A percentile compares a stretch with the other conserved stretches of the same genome.
Conservation (phyloP, 768 basidiomycete genomes). For the Daedalea quercina region DNA sequence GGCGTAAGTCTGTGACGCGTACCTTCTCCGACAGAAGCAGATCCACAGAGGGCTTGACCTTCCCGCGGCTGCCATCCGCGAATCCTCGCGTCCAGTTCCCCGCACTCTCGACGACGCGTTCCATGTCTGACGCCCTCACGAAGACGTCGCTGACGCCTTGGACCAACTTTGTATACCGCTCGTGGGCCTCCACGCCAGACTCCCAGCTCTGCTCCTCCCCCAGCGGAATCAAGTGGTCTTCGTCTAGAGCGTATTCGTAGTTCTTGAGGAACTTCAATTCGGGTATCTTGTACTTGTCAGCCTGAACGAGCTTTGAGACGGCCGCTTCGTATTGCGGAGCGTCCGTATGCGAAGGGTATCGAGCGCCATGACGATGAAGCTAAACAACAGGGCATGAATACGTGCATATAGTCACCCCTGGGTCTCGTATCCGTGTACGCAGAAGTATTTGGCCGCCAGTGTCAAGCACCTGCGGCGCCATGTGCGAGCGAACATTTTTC, state of each 20-base stretch:
- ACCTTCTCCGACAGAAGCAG: conserved; percentile 54
- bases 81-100: conserved; percentile 69
- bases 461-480: no score
- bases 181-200: conserved; percentile 44
- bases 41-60: conserved; percentile 41
- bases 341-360: conserved; percentile 59
- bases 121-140: conserved; percentile 41
- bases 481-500: no score
- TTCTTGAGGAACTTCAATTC: conserved; percentile 48
- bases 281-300: conserved; percentile 35
- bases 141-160: conserved; percentile 41
- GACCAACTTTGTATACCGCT: conserved; percentile 48
- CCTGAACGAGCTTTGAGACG: conserved; percentile 47
- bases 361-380: conserved; percentile 79
- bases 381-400: conserved; percentile 19
- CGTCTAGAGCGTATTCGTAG: conserved; percentile 54
- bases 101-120: conserved; percentile 61
- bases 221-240: conserved; percentile 52
- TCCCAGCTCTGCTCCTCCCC: conserved; percentile 58
- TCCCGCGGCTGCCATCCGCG: conserved; percentile 39
- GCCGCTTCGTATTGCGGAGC: conserved; percentile 36
- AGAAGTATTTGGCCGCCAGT: not conserved
- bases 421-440: not conserved
- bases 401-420: not conserved
- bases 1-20: conserved; percentile 10